Evolutionary conservation across 148 eudicot genomes (phyloP).

Genomic region (Camellia japonica): DNA sequence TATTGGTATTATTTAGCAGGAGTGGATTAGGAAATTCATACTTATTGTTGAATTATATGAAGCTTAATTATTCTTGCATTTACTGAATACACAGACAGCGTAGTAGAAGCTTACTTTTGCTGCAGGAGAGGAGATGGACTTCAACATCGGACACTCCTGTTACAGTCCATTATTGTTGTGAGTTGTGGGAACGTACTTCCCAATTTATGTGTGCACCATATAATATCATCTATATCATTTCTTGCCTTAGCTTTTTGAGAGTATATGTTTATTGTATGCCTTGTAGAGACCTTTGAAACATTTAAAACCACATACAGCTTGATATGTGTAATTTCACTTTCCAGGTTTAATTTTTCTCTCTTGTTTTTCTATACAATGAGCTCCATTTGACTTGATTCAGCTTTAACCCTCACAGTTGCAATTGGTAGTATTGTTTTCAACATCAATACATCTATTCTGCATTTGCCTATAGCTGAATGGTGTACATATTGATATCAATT

Average conservation of each 20-base stretch:
- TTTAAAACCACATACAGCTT: neutral
- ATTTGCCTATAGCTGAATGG: too few relatives aligned
- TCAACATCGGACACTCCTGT: neutral
- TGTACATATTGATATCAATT: too few relatives aligned
- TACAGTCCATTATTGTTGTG: neutral
- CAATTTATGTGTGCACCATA: neutral
- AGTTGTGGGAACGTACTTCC: neutral
- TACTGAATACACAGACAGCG: neutral
- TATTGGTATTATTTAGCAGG: neutral
- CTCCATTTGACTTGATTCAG: too few relatives aligned
- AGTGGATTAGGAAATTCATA: neutral
- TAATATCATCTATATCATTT: neutral
- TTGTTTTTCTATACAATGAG: too few relatives aligned
- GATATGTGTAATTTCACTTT: neutral
- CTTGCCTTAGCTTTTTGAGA: neutral
- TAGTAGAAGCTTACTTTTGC: neutral
- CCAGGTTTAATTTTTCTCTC: too few relatives aligned
- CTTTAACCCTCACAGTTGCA: too few relatives aligned
- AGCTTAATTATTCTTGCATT: neutral
- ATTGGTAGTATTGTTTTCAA: too few relatives aligned
- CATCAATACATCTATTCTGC: too few relatives aligned
- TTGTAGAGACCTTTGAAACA: neutral
- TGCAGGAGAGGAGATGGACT: constrained; percentile 1
- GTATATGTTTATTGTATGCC: neutral
- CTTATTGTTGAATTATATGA: neutral